Base-by-base conservation (phyloP, 2,329 filamentous ascomycete genomes). In the Bertia moriformis region DNA sequence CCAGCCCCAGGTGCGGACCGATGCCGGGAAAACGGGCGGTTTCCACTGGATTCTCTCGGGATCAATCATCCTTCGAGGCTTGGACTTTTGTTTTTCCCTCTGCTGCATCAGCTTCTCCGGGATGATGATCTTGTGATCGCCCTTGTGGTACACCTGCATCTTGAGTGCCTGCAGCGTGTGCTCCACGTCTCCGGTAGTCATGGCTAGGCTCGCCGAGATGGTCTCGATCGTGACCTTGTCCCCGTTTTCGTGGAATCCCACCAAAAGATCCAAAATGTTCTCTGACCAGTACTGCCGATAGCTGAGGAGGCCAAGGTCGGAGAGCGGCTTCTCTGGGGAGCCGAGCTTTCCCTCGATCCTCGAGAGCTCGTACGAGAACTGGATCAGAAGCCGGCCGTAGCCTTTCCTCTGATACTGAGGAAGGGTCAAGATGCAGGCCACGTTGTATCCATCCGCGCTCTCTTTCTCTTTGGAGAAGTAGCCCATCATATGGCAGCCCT, bases 391-490 rank as follows among this genome's bases (percentile, higher is more conserved):
- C 42, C 86, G 80, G 18, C 93, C 91, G 50, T 91, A 95, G 0
- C 91, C 91, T 53, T 93, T 91, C 18, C 91, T 77, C 59, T 98
- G 91, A 50, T 93, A 96, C 55, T 98, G 93, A 0, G 91, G 91
- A 3, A 98, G 67, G 0, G 91, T 98, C 42, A 98, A 67, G 55
- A 98, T 98, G 71, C 93, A 98, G 3, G 91, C 93, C 20, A 98
- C 81, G 54, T 98, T 98, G 70, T 96, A 98, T 19, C 84, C 86
- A 51, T 98, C 93, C 0, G 87, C 87, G 29, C 83, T 89, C 59
- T 98, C 91, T 49, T 98, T 98, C 58, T 98, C 91, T 56, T 98
- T 98, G 41, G 84, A 93, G 59, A 98, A 98, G 55, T 95, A 98
- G n/a, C 91, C 91, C n/a, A 98, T 84, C 38, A 98, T 73, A 53